These are phyloP conservation scores for Liquidambar formosana DNA, from an alignment of 164 flowering plant species.

Conservation along the genomic window DNA sequence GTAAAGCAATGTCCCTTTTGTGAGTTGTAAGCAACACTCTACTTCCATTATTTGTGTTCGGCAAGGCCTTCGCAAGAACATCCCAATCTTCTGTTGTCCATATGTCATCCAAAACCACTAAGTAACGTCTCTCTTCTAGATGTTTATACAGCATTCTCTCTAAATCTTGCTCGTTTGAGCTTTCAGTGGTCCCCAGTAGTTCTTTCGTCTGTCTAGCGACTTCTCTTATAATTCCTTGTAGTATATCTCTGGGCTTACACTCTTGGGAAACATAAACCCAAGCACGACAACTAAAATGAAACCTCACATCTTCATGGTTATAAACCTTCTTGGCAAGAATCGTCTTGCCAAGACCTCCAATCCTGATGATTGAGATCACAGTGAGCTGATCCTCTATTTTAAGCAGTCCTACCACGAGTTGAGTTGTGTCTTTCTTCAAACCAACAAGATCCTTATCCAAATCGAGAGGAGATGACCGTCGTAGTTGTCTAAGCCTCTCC, in stretches of 20 bases:
- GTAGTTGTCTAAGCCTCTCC: no score
- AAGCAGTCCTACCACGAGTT: background rate
- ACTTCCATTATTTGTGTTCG: conserved; percentile 5
- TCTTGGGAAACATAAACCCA: background rate
- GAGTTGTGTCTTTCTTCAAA: background rate
- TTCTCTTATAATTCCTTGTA: no score
- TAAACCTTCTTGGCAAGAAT: background rate
- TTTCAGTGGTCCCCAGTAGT: no score
- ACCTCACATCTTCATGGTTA: background rate
- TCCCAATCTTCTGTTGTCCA: conserved; percentile 3
- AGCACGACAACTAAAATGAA: background rate
- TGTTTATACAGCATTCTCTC: background rate
- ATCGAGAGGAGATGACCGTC: no score
- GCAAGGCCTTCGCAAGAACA: background rate
- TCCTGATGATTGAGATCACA: background rate
- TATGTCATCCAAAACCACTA: conserved; percentile 17
- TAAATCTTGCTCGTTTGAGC: no score
- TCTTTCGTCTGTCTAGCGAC: no score
- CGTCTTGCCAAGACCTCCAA: background rate
- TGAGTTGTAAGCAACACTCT: conserved; percentile 15
- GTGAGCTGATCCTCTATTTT: background rate
- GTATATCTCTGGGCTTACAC: no score
- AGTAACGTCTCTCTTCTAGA: background rate
- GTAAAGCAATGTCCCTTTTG: background rate
- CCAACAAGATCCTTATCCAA: background rate